phyloP scores from a whole-genome alignment of 805 yeast genomes.

The Ogataea minuta region DNA sequence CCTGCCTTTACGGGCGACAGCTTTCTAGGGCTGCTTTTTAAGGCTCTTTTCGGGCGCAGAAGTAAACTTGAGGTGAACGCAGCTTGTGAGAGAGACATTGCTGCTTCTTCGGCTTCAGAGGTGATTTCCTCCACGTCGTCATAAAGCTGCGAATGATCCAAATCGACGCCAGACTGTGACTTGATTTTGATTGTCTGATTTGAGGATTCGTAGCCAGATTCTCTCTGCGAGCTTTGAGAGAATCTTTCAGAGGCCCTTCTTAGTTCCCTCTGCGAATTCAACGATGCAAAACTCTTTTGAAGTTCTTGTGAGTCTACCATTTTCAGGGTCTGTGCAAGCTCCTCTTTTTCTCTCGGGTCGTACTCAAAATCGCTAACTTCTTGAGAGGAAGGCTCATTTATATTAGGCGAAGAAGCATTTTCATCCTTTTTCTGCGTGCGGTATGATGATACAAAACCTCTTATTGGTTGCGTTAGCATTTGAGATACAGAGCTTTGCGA shows the following conservation, averaged over 20 bases:
- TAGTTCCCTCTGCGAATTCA: slow-evolving; percentile 2
- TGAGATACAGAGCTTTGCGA: slow-evolving; percentile 18
- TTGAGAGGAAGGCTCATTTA: slow-evolving; percentile 21
- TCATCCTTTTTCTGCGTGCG: background rate
- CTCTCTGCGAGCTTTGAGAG: slow-evolving; percentile 3
- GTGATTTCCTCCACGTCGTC: slow-evolving; percentile 2
- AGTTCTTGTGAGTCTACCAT: slow-evolving; percentile 9
- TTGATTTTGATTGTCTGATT: slow-evolving; percentile 2
- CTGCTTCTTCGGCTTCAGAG: background rate
- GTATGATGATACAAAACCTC: background rate
- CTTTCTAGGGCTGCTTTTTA: slow-evolving; percentile 1
- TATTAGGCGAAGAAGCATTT: slow-evolving; percentile 15
- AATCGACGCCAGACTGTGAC: background rate
- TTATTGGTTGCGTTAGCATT: background rate
- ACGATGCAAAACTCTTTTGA: slow-evolving; percentile 4
- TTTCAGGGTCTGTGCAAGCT: slow-evolving; percentile 7
- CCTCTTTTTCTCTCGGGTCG: slow-evolving; percentile 6
- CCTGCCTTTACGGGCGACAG: background rate
- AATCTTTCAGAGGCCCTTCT: background rate
- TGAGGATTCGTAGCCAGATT: slow-evolving; percentile 1
- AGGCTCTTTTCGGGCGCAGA: slow-evolving; percentile 1
- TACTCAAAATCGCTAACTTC: slow-evolving; percentile 21
- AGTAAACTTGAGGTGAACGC: slow-evolving; percentile 9
- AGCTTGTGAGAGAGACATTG: slow-evolving; percentile 9
- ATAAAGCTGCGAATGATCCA: background rate